These are phyloP conservation scores for Dalechampia spathulata DNA, from an alignment of 441 rosid species.

Conservation along the genomic window DNA sequence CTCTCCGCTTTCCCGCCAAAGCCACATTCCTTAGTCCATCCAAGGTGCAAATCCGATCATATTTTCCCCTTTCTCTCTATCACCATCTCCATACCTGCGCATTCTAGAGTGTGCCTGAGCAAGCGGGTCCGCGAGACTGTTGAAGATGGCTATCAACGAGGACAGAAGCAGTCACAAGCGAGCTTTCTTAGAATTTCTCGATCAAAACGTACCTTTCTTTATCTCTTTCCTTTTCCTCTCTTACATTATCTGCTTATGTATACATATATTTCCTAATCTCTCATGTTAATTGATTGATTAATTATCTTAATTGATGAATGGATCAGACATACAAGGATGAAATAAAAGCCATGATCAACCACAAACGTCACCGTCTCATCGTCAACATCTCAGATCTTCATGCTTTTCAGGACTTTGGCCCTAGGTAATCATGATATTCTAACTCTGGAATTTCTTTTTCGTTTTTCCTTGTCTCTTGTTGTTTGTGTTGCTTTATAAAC, in stretches of 20 bases:
- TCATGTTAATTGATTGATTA: not conserved
- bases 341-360: conserved; percentile 71
- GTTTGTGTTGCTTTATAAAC: too few relatives aligned
- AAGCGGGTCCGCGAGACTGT: too few relatives aligned
- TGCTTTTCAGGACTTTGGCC: conserved; percentile 53
- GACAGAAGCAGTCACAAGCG: conserved; percentile 74
- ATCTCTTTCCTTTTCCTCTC: not conserved
- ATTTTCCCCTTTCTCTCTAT: too few relatives aligned
- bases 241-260: not conserved
- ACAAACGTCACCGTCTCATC: conserved; percentile 87
- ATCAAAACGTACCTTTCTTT: conserved; percentile 45
- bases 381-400: conserved; percentile 88
- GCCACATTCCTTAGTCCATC: too few relatives aligned
- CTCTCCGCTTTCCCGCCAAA: too few relatives aligned
- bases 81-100: too few relatives aligned
- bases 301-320: not conserved
- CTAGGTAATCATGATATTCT: conserved; percentile 33
- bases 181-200: conserved; percentile 67
- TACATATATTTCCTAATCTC: too few relatives aligned
- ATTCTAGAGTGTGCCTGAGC: too few relatives aligned
- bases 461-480: not conserved
- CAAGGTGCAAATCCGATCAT: too few relatives aligned
- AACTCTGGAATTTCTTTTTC: too few relatives aligned
- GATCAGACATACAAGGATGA: conserved; percentile 74
- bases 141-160: conserved; percentile 51